Evolutionary conservation across 2,329 filamentous ascomycete genomes (phyloP), one percentile per base, ranked within the genome.

Genomic region (Clarireedia paspali): DNA sequence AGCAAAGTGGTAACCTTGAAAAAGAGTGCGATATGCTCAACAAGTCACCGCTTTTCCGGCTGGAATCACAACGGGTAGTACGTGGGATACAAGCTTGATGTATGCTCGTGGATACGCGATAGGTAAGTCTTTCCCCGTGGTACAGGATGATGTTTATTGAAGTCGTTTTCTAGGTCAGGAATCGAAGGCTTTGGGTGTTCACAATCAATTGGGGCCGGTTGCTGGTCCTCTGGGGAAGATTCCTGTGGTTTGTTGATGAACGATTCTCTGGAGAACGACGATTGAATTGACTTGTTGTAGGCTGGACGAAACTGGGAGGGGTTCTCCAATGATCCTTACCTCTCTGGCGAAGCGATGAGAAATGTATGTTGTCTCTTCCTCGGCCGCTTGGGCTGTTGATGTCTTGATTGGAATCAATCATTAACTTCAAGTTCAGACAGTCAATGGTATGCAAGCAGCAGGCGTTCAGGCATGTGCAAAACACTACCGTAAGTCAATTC

Each of bases 251-350:
- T 12, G 57, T 47, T 36, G 36, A 46, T 10, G 6, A 10, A 46
- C 2, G 10, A 14, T 46, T 6, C 6, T 40, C 14, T 86, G 0
- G 84, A 26, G 86, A 3, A 70, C 89, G 24, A 87, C 87, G 27
- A 79, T 85, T 42, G 7, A 50, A 30, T 76, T 80, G 47, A 89
- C 83, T 34, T 89, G 89, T 0, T 77, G 89, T 76, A 80, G 48
- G 89, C 83, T 34, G 89, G 89, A 0, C 77, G 89, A 39, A 91
- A 89, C 67, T 95, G 89, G 89, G 89, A 94, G 69, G 88, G 84
- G 0, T 94, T 92, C 67, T 86, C 87, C 0, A 77, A 84, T 1
- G 89, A 95, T 66, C 88, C 89, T 0, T 89, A 92, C 47, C 74
- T 90, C 30, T 82, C 82, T 20, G 85, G 84, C 17, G 74, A 85